These are phyloP conservation scores for Kodamaea jinghongensis DNA, from an alignment of 805 yeast genomes.

Conservation along the genomic window DNA sequence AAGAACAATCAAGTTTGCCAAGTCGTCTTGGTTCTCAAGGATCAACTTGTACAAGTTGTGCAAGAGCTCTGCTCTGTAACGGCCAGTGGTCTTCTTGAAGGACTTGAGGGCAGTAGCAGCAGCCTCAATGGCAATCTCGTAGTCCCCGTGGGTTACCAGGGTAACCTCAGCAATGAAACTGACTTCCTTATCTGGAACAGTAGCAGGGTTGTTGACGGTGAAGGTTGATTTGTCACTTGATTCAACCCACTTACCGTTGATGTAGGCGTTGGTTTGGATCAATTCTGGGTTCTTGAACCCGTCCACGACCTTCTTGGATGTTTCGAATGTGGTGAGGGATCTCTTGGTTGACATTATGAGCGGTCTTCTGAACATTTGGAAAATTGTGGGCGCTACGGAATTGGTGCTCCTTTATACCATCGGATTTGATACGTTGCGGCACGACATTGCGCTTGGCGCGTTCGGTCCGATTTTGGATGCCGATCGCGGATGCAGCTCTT, in stretches of 20 bases:
- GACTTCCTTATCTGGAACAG: constrained; percentile 33
- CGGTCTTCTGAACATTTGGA: constrained; percentile 1
- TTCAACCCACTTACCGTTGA: constrained; percentile 74
- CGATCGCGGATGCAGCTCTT: no score
- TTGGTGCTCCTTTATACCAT: no score
- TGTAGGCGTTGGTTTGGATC: constrained; percentile 55
- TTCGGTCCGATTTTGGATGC: no score
- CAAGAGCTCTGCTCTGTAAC: constrained; percentile 55
- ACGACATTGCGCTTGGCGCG: no score
- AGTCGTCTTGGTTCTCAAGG: constrained; percentile 57
- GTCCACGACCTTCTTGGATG: constrained; percentile 12
- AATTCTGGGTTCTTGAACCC: constrained; percentile 47
- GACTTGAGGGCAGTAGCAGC: constrained; percentile 53
- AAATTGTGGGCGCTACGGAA: no score
- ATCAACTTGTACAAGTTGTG: constrained; percentile 51
- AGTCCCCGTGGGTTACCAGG: constrained; percentile 48
- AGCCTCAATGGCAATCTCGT: constrained; percentile 52
- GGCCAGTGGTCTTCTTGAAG: constrained; percentile 53
- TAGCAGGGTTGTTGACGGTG: constrained; percentile 75
- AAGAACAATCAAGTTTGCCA: constrained; percentile 59
- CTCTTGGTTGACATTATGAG: constrained; percentile 6
- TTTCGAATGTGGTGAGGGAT: constrained; percentile 6
- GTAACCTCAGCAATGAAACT: constrained; percentile 52
- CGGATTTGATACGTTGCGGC: no score
- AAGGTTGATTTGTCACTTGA: constrained; percentile 47